These are phyloP conservation scores for Fomitopsis pinicola DNA, from an alignment of 1,284 basidiomycete genomes.

Conservation along the genomic window DNA sequence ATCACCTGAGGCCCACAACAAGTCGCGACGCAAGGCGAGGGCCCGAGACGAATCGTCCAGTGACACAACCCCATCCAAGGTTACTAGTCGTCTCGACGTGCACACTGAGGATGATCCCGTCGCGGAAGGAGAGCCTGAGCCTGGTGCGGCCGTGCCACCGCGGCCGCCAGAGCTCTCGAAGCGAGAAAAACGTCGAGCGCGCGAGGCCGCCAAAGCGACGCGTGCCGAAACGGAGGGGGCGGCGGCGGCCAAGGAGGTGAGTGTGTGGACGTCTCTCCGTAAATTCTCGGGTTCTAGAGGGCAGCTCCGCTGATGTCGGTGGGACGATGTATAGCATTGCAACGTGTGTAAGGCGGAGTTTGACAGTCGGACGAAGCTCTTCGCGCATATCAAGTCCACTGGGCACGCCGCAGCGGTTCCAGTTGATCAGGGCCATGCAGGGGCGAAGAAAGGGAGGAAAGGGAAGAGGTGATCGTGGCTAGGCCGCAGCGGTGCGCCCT, in stretches of 20 bases:
- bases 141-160: neutral
- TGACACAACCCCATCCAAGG: neutral
- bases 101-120: neutral
- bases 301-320: too few species aligned
- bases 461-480: conserved; percentile 2
- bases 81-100: neutral
- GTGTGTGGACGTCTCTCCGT: neutral
- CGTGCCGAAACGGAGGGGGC: conserved; percentile 30
- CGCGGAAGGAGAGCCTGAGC: neutral
- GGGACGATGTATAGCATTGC: conserved; percentile 41
- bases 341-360: conserved; percentile 71
- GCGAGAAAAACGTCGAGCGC: conserved; percentile 74
- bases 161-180: conserved; percentile 57
- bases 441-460: conserved; percentile 9
- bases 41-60: neutral
- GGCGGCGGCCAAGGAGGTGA: conserved; percentile 18
- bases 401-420: conserved; percentile 66
- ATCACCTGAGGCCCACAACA: conserved; percentile 11
- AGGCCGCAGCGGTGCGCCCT: neutral
- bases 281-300: neutral
- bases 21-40: conserved; percentile 16
- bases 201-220: conserved; percentile 74
- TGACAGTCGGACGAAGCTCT: conserved; percentile 74
- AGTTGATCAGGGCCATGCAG: neutral
- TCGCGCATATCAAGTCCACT: conserved; percentile 67